Base-by-base conservation (phyloP, 495 filamentous ascomycete genomes). In the Astrothelium subdiscretum region DNA sequence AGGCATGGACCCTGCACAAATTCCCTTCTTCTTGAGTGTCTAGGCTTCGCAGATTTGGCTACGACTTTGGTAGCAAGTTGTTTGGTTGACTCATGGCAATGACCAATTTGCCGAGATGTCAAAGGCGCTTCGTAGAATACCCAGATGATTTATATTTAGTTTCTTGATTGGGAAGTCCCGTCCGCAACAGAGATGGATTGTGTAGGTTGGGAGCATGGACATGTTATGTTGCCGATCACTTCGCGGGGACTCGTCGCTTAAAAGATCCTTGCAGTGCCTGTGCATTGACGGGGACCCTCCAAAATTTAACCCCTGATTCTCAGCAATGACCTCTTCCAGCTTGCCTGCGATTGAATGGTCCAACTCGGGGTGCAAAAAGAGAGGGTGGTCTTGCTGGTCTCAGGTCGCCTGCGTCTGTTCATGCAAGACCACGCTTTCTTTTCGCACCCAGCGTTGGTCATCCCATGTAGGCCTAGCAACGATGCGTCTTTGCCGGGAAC, bases 1-100 rank as follows among this genome's bases (percentile, higher is more conserved):
- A 63, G 62, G 64, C 22, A 61, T 73, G 32, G 70, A 72, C 64
- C 72, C 72, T 48, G 42, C 42, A 48, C 42, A 48, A 20, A 20
- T 48, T 48, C 42, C 42, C 42, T 48, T 48, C 42, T 48, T 48
- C 42, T 48, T 48, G 42, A 48, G 42, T 48, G 42, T 48, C 42
- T 48, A 48, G 42, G 42, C 42, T 48, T 48, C 18, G 42, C 42
- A 48, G 35, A 38, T 38, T 38, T 38, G 35, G 35, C 35, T 15
- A 15, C 35, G 35, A 38, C 35, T 48, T 20, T 48, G 6, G 8
- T 20, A n/a, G 42, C 42, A 48, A 48, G 18, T 48, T 48, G 42
- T 48, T 48, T 48, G 8, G 42, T n/a, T n/a, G 6, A 48, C 42
- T 48, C 13, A 48, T 48, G 42, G 42, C 18, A 48, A 48, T 48